These are phyloP conservation scores for peach (Prunus persica) DNA, from an alignment of 306 rosid genomes.

Conservation along the genomic window Prunus_persica_NCBIv2 NC_034015.1:17215501-17216000, in stretches of 20 bases:
- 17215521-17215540: background rate
- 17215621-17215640: background rate
- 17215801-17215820: slow-evolving; percentile 76
- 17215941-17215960: slow-evolving; percentile 63
- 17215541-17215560: background rate
- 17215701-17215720: background rate
- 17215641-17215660: background rate
- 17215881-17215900: slow-evolving; percentile 90
- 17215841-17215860: slow-evolving; percentile 50
- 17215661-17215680: background rate
- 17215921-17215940: slow-evolving; percentile 73
- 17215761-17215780: slow-evolving; percentile 54
- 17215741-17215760: slow-evolving; percentile 78
- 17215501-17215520: background rate
- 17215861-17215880: slow-evolving; percentile 52
- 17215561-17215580: background rate
- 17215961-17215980: slow-evolving; percentile 71
- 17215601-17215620: background rate
- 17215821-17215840: slow-evolving; percentile 54
- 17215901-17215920: slow-evolving; percentile 60
- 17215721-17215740: slow-evolving; percentile 84
- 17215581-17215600: background rate
- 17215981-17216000: slow-evolving; percentile 12
- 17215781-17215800: slow-evolving; percentile 86
- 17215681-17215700: background rate